A percentile compares a stretch with the other conserved stretches of the same genome.
These are phyloP conservation scores for Priceomyces carsonii DNA, from an alignment of 805 yeast genomes.

Conservation along the genomic window DNA sequence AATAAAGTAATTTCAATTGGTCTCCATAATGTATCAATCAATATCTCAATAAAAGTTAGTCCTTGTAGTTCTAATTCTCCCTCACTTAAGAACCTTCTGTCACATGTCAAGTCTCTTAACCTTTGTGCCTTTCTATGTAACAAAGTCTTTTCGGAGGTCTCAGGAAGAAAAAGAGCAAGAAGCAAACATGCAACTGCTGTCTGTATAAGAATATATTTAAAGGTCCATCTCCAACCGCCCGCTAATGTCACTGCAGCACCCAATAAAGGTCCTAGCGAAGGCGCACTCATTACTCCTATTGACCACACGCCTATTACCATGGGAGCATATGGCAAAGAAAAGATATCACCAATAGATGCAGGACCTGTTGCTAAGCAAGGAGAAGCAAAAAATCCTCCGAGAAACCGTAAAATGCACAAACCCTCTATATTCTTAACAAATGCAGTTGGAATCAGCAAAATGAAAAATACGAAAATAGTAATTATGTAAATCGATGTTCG, in stretches of 20 bases:
- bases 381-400: slow-evolving; percentile 56
- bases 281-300: slow-evolving; percentile 55
- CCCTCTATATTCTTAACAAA: slow-evolving; percentile 50
- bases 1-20: slow-evolving; percentile 45
- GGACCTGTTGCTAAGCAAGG: slow-evolving; percentile 62
- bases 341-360: slow-evolving; percentile 55
- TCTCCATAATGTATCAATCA: slow-evolving; percentile 36
- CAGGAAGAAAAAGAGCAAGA: slow-evolving; percentile 43
- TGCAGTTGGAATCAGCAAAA: slow-evolving; percentile 54
- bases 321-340: slow-evolving; percentile 43
- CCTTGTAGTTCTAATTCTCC: slow-evolving; percentile 26
- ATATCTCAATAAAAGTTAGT: slow-evolving; percentile 13
- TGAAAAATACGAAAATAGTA: slow-evolving; percentile 43
- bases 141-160: slow-evolving; percentile 42
- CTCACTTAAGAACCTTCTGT: slow-evolving; percentile 35
- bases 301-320: slow-evolving; percentile 54
- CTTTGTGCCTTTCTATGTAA: slow-evolving; percentile 44
- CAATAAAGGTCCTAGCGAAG: slow-evolving; percentile 55
- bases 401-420: slow-evolving; percentile 49
- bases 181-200: slow-evolving; percentile 25
- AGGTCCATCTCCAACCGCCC: slow-evolving; percentile 48
- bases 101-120: slow-evolving; percentile 44
- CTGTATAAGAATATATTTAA: slow-evolving; percentile 50
- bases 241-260: slow-evolving; percentile 47
- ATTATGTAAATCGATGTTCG: slow-evolving; percentile 45